phyloP scores from a whole-genome alignment of 805 yeast genomes.

The Yueomyces sp. region DNA sequence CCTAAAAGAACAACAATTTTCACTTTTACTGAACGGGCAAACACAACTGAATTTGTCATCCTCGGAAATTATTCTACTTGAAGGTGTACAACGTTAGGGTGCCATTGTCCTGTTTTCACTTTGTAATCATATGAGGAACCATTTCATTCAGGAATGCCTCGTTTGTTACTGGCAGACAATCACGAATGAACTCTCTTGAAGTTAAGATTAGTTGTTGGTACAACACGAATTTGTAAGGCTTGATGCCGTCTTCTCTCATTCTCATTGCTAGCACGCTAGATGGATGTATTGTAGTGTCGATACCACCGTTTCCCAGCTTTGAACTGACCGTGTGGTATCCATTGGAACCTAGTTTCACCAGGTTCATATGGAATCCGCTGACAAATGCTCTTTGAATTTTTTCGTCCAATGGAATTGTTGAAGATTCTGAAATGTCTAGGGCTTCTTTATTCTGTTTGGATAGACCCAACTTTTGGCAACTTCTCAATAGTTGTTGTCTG shows the following conservation, averaged over 20 bases:
- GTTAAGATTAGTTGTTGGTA: constrained; percentile 81
- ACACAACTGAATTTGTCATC: constrained; percentile 45
- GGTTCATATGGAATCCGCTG: constrained; percentile 22
- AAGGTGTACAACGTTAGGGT: no score
- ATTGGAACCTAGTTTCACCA: constrained; percentile 16
- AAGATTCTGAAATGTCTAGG: background rate
- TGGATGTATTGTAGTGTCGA: constrained; percentile 76
- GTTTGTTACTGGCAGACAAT: constrained; percentile 55
- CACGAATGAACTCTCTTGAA: constrained; percentile 77
- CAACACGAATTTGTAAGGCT: constrained; percentile 60
- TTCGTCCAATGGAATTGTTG: constrained; percentile 2
- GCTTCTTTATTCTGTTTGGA: constrained; percentile 8
- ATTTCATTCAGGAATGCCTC: constrained; percentile 62
- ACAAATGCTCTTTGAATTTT: constrained; percentile 16
- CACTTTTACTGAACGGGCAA: constrained; percentile 47
- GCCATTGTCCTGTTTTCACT: no score
- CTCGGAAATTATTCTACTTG: no score
- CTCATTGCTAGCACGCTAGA: constrained; percentile 50
- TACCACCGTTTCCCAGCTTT: constrained; percentile 37
- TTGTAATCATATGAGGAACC: constrained; percentile 41
- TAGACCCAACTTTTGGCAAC: constrained; percentile 34
- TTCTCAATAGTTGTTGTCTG: constrained; percentile 48
- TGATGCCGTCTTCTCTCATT: constrained; percentile 31
- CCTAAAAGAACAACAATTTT: constrained; percentile 89
- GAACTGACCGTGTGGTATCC: constrained; percentile 21